Percentiles rank a stretch among this genome's conserved stretches.
phyloP scores from a whole-genome alignment of 2,329 filamentous ascomycete genomes.

The Alternaria metachromatica region DNA sequence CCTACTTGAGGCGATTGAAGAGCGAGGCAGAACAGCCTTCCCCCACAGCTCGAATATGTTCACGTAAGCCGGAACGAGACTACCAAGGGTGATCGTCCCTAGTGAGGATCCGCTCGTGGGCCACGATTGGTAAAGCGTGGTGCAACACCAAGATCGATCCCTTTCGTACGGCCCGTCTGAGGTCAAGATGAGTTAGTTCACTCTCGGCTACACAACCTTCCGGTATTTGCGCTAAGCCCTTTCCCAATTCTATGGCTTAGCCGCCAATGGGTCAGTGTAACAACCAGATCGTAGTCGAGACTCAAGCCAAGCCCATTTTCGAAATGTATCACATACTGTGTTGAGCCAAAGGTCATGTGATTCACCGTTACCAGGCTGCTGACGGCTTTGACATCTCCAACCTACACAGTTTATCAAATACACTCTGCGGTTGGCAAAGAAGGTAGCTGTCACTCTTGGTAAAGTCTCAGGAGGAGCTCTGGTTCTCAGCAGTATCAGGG shows the following conservation, averaged over 20 bases:
- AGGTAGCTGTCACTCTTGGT: neutral
- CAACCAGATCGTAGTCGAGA: neutral
- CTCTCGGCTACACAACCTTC: neutral
- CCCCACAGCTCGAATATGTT: neutral
- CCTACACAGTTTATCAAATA: neutral
- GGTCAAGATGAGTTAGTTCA: neutral
- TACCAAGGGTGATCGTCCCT: neutral
- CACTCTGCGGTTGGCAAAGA: neutral
- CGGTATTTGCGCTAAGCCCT: neutral
- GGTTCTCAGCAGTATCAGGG: neutral
- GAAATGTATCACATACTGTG: neutral
- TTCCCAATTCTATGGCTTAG: neutral
- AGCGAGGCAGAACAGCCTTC: neutral
- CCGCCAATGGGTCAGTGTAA: neutral
- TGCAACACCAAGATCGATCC: neutral
- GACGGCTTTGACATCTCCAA: neutral
- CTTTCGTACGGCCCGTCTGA: neutral
- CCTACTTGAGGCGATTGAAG: neutral
- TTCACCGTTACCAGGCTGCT: neutral
- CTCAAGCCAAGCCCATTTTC: neutral
- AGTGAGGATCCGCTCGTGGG: neutral
- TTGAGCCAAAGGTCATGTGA: neutral
- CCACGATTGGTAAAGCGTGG: neutral
- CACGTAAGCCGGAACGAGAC: neutral
- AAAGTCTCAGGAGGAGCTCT: neutral